These are phyloP conservation scores for Scedosporium dehoogii DNA, from an alignment of 2,329 filamentous ascomycete genomes.

Conservation along the genomic window DNA sequence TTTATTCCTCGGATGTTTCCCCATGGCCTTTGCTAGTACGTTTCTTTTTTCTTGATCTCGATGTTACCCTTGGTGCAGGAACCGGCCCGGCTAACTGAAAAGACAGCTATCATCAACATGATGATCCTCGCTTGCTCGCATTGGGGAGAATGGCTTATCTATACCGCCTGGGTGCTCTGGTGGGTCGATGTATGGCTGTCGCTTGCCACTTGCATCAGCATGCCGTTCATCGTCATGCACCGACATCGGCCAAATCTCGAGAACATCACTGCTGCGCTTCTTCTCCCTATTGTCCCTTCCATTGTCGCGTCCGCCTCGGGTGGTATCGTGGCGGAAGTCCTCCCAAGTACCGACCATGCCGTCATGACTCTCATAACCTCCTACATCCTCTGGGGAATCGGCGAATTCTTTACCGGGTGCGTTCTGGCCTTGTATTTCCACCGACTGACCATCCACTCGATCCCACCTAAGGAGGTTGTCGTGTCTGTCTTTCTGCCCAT, in stretches of 20 bases:
- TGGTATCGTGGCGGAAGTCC: constrained; percentile 50
- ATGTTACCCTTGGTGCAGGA: neutral
- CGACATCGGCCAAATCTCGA: constrained; percentile 35
- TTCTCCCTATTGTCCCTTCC: constrained; percentile 57
- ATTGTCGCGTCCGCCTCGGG: constrained; percentile 58
- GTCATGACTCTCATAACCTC: constrained; percentile 52
- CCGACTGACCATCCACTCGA: constrained; percentile 54
- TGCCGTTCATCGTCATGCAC: constrained; percentile 46
- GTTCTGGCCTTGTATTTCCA: constrained; percentile 62
- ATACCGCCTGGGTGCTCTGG: constrained; percentile 48
- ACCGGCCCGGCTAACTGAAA: neutral
- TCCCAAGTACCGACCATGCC: constrained; percentile 44
- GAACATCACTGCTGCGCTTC: constrained; percentile 53
- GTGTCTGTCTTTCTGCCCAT: constrained; percentile 59
- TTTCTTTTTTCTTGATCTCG: neutral
- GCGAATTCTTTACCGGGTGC: constrained; percentile 46
- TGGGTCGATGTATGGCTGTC: constrained; percentile 45
- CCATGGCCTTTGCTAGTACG: constrained; percentile 54
- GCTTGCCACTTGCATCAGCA: constrained; percentile 40
- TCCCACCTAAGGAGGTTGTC: constrained; percentile 57
- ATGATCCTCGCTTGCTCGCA: constrained; percentile 49
- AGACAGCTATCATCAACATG: constrained; percentile 50
- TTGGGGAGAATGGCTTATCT: constrained; percentile 50
- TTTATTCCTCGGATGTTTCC: constrained; percentile 58
- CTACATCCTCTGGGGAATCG: constrained; percentile 61